These are phyloP conservation scores for Calonectria pauciramosa DNA, from an alignment of 2,329 filamentous ascomycete species.

Conservation along the genomic window DNA sequence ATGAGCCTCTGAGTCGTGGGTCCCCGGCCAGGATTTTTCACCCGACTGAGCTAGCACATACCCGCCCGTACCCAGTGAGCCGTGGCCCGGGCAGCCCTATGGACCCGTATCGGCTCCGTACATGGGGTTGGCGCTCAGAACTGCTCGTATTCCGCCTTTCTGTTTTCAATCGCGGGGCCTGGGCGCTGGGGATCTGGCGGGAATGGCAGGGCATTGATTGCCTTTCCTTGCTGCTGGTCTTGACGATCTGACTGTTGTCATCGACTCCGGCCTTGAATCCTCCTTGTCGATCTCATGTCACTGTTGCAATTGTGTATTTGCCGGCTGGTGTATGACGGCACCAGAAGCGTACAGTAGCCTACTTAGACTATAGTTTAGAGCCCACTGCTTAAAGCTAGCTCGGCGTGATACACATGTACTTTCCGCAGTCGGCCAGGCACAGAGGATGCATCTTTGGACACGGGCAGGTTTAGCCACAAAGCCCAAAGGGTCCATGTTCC, in stretches of 20 bases:
- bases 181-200: not conserved
- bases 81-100: conserved; percentile 29
- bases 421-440: conserved; percentile 19
- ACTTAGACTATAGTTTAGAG: not conserved
- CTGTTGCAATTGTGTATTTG: conserved; percentile 3
- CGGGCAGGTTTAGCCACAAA: conserved; percentile 15
- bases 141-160: conserved; percentile 37
- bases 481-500: conserved; percentile 13
- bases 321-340: conserved; percentile 6
- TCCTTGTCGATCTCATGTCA: not conserved
- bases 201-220: conserved; percentile 19
- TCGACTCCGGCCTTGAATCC: not conserved
- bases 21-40: not conserved
- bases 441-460: conserved; percentile 2
- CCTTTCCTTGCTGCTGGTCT: conserved; percentile 2
- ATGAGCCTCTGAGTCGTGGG: conserved; percentile 15
- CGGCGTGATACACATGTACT: conserved; percentile 16
- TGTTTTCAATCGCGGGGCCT: conserved; percentile 28
- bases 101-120: conserved; percentile 28
- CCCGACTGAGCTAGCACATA: conserved; percentile 18
- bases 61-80: conserved; percentile 23
- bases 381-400: not conserved
- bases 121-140: conserved; percentile 28
- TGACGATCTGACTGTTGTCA: not conserved
- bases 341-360: not conserved